Percentiles rank a stretch among this genome's conserved stretches.
Conservation (phyloP, 1,284 basidiomycete species). For the Austroboletus olivaceoglutinosus region DNA sequence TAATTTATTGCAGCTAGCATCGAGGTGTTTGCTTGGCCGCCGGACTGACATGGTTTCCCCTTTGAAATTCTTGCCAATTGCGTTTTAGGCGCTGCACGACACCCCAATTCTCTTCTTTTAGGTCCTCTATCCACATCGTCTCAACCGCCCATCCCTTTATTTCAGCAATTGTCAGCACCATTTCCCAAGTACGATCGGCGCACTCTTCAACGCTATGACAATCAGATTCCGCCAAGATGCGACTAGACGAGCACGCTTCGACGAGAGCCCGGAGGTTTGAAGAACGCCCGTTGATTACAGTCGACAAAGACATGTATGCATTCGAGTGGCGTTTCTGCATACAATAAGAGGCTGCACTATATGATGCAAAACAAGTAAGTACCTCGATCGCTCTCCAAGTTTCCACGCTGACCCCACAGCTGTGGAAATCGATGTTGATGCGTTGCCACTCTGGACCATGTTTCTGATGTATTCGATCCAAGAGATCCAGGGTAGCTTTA, state of each 20-base stretch:
- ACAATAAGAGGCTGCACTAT: constrained; percentile 7
- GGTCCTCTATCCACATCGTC: constrained; percentile 48
- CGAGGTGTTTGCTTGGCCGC: background rate
- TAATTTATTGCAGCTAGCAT: background rate
- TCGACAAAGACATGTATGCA: constrained; percentile 76
- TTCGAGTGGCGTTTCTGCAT: constrained; percentile 63
- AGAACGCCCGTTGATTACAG: constrained; percentile 70
- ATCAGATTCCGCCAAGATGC: constrained; percentile 79
- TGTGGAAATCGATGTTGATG: constrained; percentile 76
- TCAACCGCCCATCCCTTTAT: constrained; percentile 69
- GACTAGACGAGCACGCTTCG: constrained; percentile 51
- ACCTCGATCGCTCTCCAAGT: constrained; percentile 68
- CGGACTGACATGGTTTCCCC: constrained; percentile 41
- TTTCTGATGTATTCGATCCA: constrained; percentile 51
- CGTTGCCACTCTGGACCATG: constrained; percentile 52
- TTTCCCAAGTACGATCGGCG: constrained; percentile 63
- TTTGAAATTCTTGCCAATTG: constrained; percentile 64
- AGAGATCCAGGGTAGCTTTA: constrained; percentile 58
- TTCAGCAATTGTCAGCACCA: constrained; percentile 60
- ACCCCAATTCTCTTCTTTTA: constrained; percentile 49
- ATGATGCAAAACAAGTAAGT: constrained; percentile 19
- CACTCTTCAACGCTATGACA: constrained; percentile 55
- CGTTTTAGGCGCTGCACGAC: constrained; percentile 58
- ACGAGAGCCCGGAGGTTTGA: constrained; percentile 59
- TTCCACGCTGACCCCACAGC: constrained; percentile 71